Evolutionary conservation across 139 green algal genomes (phyloP).

Genomic region (Deuterostichococcus epilithicus): DNA sequence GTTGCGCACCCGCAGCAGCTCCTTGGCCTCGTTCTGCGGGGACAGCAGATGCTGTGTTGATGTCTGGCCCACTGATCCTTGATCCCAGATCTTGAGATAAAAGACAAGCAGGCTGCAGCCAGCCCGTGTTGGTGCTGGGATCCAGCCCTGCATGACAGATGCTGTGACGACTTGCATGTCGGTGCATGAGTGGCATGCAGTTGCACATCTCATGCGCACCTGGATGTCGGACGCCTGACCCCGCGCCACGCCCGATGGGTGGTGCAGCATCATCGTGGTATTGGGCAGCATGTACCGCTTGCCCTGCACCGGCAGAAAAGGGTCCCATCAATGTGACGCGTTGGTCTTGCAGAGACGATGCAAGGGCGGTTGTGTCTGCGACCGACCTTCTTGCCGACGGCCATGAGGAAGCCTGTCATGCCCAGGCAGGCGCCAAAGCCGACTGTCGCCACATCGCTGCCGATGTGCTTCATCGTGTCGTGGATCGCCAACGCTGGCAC

Average conservation of each 20-base stretch:
- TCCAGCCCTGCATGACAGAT: no score
- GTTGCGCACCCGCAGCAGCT: constrained; percentile 89
- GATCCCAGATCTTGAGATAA: no score
- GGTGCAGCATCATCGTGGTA: constrained; percentile 95
- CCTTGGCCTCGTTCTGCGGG: constrained; percentile 53
- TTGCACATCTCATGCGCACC: no score
- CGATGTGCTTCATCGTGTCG: constrained; percentile 96
- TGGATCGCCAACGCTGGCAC: constrained; percentile 91
- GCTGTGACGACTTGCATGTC: no score
- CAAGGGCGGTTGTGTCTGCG: background rate
- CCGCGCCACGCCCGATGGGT: constrained; percentile 84
- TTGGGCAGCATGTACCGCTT: constrained; percentile 87
- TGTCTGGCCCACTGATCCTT: no score
- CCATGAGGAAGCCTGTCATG: constrained; percentile 96
- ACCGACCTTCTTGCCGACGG: constrained; percentile 83
- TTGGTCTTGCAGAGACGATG: background rate
- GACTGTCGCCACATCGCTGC: constrained; percentile 86
- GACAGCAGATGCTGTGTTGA: no score
- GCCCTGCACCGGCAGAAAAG: constrained; percentile 48
- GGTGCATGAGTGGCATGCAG: no score
- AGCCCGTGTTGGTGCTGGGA: no score
- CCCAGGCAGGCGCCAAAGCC: constrained; percentile 93
- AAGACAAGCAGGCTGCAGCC: no score
- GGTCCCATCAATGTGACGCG: background rate
- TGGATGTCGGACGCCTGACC: constrained; percentile 96